Evolutionary conservation across 331 rosid genomes (phyloP).

Genomic region (Saraca asoca): DNA sequence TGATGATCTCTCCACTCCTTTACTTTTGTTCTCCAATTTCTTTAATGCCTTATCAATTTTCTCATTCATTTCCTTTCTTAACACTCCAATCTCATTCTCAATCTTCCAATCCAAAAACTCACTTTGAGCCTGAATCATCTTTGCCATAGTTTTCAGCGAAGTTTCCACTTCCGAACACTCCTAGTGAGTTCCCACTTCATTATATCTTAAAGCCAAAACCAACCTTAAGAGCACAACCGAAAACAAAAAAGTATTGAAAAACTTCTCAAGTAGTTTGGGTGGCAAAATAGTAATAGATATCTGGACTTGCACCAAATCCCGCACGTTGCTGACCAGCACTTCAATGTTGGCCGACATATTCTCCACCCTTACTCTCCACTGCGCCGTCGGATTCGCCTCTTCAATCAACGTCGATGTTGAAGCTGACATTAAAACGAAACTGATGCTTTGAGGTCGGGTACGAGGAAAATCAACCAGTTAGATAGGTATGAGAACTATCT

Average conservation of each 20-base stretch:
- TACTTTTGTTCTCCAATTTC: conserved; percentile 54
- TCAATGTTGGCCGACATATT: too few relatives aligned
- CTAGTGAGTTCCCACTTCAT: conserved; percentile 28
- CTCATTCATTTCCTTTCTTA: conserved; percentile 57
- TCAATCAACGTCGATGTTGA: too few relatives aligned
- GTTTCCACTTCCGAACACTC: conserved; percentile 68
- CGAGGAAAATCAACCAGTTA: too few relatives aligned
- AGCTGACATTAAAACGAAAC: too few relatives aligned
- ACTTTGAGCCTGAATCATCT: conserved; percentile 78
- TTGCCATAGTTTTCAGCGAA: conserved; percentile 56
- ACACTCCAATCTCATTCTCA: conserved; percentile 59
- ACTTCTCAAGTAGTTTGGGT: too few relatives aligned
- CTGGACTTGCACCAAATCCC: too few relatives aligned
- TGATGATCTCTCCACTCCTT: conserved; percentile 59
- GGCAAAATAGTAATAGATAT: too few relatives aligned
- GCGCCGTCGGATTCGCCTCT: too few relatives aligned
- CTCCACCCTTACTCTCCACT: too few relatives aligned
- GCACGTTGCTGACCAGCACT: too few relatives aligned
- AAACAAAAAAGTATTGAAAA: conserved; percentile 62
- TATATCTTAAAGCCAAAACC: conserved; percentile 51
- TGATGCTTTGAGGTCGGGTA: too few relatives aligned
- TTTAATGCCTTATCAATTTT: conserved; percentile 61
- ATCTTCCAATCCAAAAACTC: conserved; percentile 80
- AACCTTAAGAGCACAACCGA: conserved; percentile 53
- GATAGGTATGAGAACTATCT: too few relatives aligned